These are phyloP conservation scores for Xerocomus alliaceus DNA, from an alignment of 1,284 basidiomycete species.

Conservation along the genomic window DNA sequence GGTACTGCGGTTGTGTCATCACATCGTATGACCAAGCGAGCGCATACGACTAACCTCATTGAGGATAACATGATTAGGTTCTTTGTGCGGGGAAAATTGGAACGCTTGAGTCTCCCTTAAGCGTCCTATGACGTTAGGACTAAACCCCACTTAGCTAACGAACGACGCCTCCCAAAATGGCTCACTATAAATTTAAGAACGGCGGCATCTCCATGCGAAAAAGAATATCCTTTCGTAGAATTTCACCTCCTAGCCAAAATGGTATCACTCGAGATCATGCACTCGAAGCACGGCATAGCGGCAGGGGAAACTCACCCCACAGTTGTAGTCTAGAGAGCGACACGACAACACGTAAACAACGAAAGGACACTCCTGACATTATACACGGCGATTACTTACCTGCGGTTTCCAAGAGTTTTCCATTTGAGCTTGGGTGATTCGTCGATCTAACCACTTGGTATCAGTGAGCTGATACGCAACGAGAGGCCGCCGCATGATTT, in stretches of 20 bases:
- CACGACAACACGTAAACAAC: constrained; percentile 5
- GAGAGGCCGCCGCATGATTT: not conserved
- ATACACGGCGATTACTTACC: constrained; percentile 51
- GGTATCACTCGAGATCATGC: constrained; percentile 5
- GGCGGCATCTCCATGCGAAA: constrained; percentile 68
- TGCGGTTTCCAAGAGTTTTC: constrained; percentile 82
- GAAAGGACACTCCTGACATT: constrained; percentile 2
- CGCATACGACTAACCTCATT: constrained; percentile 65
- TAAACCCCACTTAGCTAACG: constrained; percentile 38
- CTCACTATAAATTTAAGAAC: constrained; percentile 67
- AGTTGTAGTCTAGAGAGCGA: constrained; percentile 66
- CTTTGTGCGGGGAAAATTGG: constrained; percentile 61
- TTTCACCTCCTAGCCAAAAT: constrained; percentile 65
- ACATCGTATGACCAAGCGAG: constrained; percentile 14
- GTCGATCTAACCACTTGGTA: constrained; percentile 57
- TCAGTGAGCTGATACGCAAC: constrained; percentile 20
- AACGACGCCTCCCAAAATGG: constrained; percentile 6
- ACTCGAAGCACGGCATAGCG: not conserved
- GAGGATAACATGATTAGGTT: constrained; percentile 86
- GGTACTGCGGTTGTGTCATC: constrained; percentile 60
- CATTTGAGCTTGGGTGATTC: constrained; percentile 84
- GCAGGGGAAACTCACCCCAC: constrained; percentile 65
- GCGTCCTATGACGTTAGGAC: constrained; percentile 79
- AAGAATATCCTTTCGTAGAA: constrained; percentile 65
- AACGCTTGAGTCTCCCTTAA: constrained; percentile 71